Evolutionary conservation across 2,329 filamentous ascomycete species (phyloP), one percentile per base, ranked within the genome.

Genomic region (Nothopassalora personata): DNA sequence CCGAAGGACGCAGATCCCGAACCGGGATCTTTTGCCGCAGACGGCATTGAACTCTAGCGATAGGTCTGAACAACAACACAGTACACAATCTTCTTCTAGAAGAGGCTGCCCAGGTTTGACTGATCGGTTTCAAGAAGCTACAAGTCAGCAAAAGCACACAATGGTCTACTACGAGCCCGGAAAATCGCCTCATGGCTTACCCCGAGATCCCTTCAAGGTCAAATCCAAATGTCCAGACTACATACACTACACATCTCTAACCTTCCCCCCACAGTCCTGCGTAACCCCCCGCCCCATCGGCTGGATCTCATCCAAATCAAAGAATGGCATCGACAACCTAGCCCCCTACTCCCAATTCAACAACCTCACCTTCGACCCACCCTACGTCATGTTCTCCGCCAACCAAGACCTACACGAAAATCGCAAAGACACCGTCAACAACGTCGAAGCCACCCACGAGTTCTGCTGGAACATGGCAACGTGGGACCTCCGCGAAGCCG

Each of bases 341-440:
- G 83, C 83, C 0, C 83, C 83, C 9, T 86, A 83, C 72, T 80
- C 75, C 0, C 83, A 86, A 71, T 86, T 86, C 76, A 84, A 81
- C 70, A 86, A 86, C 63, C 76, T 86, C 0, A 84, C 81, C 33
- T 86, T 84, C 71, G 82, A 85, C 67, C 83, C 83, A 0, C 83
- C 83, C 0, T 84, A 84, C 66, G 79, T 86, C 30, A 83, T 86
- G 79, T 86, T 86, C 77, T 76, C 75, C 34, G 78, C 80, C 2
- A 86, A 86, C 71, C 81, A 85, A 68, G 82, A 79, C 0, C 71
- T 76, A 0, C 62, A 70, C 8, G 68, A 67, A 2, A 54, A 65
- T 0, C 79, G 80, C 58, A 86, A 86, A 68, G 82, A 86, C 71
- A 84, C 79, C 0, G 81, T 83, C 33, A 70, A 74, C 65, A 86